Conservation (phyloP, 257 asterid genomes). For the Anisodus acutangulus region DNA sequence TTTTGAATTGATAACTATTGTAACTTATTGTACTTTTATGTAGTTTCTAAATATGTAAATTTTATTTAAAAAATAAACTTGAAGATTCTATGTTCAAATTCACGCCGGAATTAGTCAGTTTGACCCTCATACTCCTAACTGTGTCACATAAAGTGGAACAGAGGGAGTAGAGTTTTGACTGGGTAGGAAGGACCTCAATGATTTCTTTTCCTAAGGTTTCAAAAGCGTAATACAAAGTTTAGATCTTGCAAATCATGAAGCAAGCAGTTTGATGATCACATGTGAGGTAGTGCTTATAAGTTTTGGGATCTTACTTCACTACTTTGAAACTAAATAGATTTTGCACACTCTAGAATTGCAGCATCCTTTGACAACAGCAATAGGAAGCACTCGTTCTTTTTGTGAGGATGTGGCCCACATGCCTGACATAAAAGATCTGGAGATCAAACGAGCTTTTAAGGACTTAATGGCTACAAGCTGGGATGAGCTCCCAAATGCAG, state of each 20-base stretch:
- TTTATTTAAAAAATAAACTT: too few relatives aligned
- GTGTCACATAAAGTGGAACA: too few relatives aligned
- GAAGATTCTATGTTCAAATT: too few relatives aligned
- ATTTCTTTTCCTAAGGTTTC: neutral
- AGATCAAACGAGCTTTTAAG: constrained; percentile 70
- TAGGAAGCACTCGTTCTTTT: constrained; percentile 65
- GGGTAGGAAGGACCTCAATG: neutral
- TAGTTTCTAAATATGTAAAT: too few relatives aligned
- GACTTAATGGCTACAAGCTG: constrained; percentile 87
- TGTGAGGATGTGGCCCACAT: constrained; percentile 64
- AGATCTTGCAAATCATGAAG: neutral
- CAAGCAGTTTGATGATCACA: neutral
- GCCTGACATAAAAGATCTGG: constrained; percentile 71
- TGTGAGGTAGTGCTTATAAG: neutral
- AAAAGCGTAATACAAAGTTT: neutral
- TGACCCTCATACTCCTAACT: too few relatives aligned
- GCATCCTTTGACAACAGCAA: neutral
- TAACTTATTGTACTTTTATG: too few relatives aligned
- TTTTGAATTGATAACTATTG: too few relatives aligned
- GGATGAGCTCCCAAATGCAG: constrained; percentile 78
- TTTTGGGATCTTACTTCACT: constrained; percentile 18
- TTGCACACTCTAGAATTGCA: constrained; percentile 4
- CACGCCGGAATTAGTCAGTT: too few relatives aligned
- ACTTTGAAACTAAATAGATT: neutral
- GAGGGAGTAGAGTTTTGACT: neutral